Evolutionary conservation across 768 basidiomycete species (phyloP).

Genomic region (Galerina sulciceps): DNA sequence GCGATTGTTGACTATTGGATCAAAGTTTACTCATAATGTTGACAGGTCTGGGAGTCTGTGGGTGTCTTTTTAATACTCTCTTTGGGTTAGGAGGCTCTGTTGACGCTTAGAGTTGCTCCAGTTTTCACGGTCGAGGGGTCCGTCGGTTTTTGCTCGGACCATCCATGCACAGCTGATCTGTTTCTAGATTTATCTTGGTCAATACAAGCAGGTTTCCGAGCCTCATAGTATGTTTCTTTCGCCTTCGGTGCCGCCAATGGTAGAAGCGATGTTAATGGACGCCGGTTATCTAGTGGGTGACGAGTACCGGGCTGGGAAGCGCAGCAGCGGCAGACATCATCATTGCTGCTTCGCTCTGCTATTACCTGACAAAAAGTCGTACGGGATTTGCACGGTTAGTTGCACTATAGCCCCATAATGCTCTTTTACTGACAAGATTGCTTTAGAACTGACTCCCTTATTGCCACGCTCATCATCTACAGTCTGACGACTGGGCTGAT

Average conservation of each 20-base stretch:
- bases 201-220: constrained; percentile 35
- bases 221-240: constrained; percentile 34
- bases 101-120: constrained; percentile 19
- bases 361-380: constrained; percentile 48
- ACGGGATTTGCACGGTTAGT: constrained; percentile 49
- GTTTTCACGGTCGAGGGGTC: constrained; percentile 54
- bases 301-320: constrained; percentile 48
- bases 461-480: constrained; percentile 46
- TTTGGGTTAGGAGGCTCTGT: constrained; percentile 2
- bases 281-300: constrained; percentile 45
- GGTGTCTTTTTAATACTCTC: constrained; percentile 15
- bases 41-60: constrained; percentile 46
- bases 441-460: constrained; percentile 46
- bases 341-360: constrained; percentile 52
- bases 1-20: constrained; percentile 7
- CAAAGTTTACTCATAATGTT: background rate
- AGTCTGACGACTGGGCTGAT: constrained; percentile 49
- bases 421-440: background rate
- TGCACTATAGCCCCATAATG: background rate
- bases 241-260: background rate
- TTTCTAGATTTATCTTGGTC: constrained; percentile 36
- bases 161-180: constrained; percentile 8
- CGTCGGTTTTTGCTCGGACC: constrained; percentile 9
- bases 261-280: constrained; percentile 37
- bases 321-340: constrained; percentile 54